Evolutionary conservation across 805 yeast genomes (phyloP).

Genomic region (Zygotorulaspora florentina): DNA sequence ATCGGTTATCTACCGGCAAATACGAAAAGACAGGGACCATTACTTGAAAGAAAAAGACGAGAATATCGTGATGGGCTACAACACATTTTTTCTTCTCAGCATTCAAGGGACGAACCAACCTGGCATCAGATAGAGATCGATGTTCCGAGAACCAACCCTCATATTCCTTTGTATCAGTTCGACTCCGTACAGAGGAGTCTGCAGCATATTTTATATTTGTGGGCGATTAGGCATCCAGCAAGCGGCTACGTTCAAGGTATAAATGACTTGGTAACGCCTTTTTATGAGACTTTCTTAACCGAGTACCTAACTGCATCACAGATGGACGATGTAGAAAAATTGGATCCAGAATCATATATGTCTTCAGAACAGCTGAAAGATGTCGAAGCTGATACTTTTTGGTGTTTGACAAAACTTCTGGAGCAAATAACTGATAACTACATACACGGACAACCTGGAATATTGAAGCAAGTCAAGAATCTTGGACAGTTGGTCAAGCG

Average conservation of each 20-base stretch:
- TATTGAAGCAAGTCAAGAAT: constrained; percentile 82
- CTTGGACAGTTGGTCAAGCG: constrained; percentile 71
- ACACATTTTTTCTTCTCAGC: constrained; percentile 50
- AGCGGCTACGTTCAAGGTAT: constrained; percentile 98
- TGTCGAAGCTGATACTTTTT: constrained; percentile 92
- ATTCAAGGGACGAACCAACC: constrained; percentile 65
- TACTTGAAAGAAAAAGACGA: constrained; percentile 72
- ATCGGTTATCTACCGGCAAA: constrained; percentile 90
- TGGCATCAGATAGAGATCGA: constrained; percentile 97
- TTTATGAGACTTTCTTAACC: constrained; percentile 77
- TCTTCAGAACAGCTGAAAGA: constrained; percentile 57
- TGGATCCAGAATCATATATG: constrained; percentile 56
- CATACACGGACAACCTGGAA: constrained; percentile 98
- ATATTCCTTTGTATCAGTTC: constrained; percentile 64
- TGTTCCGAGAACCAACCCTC: constrained; percentile 90
- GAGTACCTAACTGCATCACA: constrained; percentile 49
- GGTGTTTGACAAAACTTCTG: constrained; percentile 88
- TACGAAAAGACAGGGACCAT: constrained; percentile 63
- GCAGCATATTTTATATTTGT: constrained; percentile 76
- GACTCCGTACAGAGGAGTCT: constrained; percentile 71
- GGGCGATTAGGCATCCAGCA: constrained; percentile 98
- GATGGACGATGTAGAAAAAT: constrained; percentile 47
- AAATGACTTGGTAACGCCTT: constrained; percentile 90
- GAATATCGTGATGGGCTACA: constrained; percentile 76
- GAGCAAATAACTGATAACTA: constrained; percentile 97